Conservation (phyloP, 352 stramenopile species). For the Globisporangium mamillatum region DNA sequence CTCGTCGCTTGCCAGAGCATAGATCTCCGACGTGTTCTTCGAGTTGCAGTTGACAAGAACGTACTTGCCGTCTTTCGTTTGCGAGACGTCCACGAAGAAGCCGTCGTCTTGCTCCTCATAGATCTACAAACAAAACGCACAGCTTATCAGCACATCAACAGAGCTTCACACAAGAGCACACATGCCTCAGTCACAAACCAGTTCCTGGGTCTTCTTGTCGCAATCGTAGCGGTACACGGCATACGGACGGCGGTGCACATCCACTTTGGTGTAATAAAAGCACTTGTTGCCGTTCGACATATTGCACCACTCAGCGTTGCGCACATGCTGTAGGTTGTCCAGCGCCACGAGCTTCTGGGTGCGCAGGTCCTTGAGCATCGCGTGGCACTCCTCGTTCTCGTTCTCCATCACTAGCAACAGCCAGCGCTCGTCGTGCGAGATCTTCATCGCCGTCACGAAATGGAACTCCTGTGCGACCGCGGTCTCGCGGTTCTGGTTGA, state of each 20-base stretch:
- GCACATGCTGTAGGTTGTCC: constrained; percentile 36
- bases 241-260: constrained; percentile 55
- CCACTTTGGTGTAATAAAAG: constrained; percentile 82
- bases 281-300: constrained; percentile 12
- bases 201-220: constrained; percentile 35
- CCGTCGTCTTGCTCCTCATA: constrained; percentile 75
- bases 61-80: constrained; percentile 77
- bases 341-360: constrained; percentile 32
- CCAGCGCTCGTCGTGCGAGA: constrained; percentile 56
- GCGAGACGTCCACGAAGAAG: constrained; percentile 83
- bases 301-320: constrained; percentile 72
- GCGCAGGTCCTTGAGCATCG: constrained; percentile 41
- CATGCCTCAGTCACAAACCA: constrained; percentile 28
- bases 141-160: not conserved
- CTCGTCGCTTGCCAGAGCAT: constrained; percentile 36
- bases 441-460: constrained; percentile 74
- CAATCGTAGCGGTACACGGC: constrained; percentile 66
- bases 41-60: constrained; percentile 89
- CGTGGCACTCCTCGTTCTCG: constrained; percentile 58
- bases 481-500: constrained; percentile 72
- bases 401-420: constrained; percentile 74
- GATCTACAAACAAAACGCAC: constrained; percentile 32
- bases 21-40: constrained; percentile 85
- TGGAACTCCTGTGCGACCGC: constrained; percentile 45
- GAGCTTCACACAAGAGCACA: not conserved